phyloP scores from a whole-genome alignment of 768 basidiomycete species.

The Leccinellum albellum region DNA sequence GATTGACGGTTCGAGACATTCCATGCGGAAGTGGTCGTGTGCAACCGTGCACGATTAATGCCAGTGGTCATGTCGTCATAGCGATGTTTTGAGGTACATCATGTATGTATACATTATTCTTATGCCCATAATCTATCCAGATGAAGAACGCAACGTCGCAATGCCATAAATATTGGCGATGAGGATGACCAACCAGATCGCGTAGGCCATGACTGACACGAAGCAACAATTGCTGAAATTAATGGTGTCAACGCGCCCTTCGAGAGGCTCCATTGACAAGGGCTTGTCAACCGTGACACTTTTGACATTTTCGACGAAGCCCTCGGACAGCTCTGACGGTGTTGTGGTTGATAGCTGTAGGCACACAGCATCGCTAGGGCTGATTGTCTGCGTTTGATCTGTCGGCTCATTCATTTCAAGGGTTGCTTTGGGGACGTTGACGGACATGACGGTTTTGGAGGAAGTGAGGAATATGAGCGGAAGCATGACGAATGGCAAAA shows the following conservation, averaged over 20 bases:
- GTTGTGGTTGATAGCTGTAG: neutral
- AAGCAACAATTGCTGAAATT: conserved; percentile 40
- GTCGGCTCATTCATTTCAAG: neutral
- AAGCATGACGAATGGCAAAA: conserved; percentile 45
- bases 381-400: neutral
- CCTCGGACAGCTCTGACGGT: neutral
- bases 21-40: neutral
- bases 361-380: conserved; percentile 12
- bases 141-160: conserved; percentile 36
- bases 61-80: neutral
- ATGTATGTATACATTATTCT: neutral
- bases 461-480: conserved; percentile 39
- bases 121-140: neutral
- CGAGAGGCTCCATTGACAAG: neutral
- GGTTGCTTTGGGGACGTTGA: conserved; percentile 1
- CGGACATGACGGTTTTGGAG: conserved; percentile 30
- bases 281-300: conserved; percentile 1
- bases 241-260: conserved; percentile 21
- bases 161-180: conserved; percentile 53
- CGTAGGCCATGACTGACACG: conserved; percentile 41
- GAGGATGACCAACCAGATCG: conserved; percentile 45
- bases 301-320: neutral
- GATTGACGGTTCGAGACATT: conserved; percentile 3
- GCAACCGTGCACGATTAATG: conserved; percentile 13
- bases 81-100: neutral